Conservation (phyloP, 306 rosid species). For the Hippophae gyantsensis region DNA sequence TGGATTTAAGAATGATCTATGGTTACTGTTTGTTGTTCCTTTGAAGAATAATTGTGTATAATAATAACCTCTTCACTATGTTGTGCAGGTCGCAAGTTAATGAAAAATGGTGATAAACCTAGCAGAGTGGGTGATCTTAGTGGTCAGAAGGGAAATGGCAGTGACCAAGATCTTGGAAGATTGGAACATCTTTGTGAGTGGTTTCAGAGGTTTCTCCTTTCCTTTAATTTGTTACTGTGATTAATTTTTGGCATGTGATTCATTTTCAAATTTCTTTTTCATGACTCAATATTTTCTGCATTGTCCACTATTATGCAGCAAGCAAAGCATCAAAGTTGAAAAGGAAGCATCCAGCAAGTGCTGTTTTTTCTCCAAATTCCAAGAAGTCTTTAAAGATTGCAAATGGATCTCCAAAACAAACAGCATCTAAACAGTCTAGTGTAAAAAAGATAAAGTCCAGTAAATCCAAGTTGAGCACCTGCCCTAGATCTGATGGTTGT, state of each 20-base stretch:
- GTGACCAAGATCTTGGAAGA: no score
- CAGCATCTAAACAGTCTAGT: conserved; percentile 28
- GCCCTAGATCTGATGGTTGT: conserved; percentile 69
- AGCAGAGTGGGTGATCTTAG: conserved; percentile 17
- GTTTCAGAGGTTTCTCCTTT: no score
- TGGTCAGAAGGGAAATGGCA: neutral
- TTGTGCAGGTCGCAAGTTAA: conserved; percentile 26
- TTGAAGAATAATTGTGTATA: conserved; percentile 7
- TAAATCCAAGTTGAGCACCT: conserved; percentile 42
- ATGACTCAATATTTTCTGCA: no score
- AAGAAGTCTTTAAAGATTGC: conserved; percentile 43
- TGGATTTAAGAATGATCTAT: neutral
- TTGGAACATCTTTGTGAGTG: no score
- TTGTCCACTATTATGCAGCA: conserved; percentile 24
- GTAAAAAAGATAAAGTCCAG: conserved; percentile 29
- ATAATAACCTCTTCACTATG: conserved; percentile 7
- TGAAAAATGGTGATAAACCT: conserved; percentile 15
- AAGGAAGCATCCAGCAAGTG: conserved; percentile 38
- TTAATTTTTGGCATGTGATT: no score
- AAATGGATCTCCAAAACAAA: conserved; percentile 27
- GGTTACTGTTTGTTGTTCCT: neutral
- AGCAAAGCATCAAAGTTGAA: conserved; percentile 37
- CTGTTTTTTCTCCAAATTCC: conserved; percentile 23
- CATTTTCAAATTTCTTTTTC: no score
- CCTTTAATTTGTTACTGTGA: no score